Conservation (phyloP, 495 filamentous ascomycete species). For the Penicillium cinerascens region DNA sequence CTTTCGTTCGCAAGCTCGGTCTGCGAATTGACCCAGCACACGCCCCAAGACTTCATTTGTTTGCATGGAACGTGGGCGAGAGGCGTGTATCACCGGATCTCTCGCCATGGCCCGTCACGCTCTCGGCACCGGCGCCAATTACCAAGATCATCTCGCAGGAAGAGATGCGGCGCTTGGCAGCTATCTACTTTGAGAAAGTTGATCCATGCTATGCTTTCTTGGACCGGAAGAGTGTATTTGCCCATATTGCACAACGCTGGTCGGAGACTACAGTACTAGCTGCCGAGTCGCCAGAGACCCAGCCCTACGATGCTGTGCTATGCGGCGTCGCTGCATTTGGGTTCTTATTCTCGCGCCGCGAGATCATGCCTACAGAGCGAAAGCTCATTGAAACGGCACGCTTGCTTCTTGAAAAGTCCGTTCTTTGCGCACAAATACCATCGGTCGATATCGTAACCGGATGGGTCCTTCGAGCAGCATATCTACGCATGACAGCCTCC, state of each 20-base stretch:
- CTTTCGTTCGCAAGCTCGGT: slow-evolving; percentile 52
- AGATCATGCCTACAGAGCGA: slow-evolving; percentile 29
- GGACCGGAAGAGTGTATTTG: slow-evolving; percentile 33
- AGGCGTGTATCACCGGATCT: slow-evolving; percentile 25
- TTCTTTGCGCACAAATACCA: slow-evolving; percentile 26
- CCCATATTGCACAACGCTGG: slow-evolving; percentile 39
- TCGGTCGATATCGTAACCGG: slow-evolving; percentile 42
- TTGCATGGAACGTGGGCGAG: slow-evolving; percentile 54
- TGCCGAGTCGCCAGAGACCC: slow-evolving; percentile 10
- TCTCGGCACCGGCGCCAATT: slow-evolving; percentile 18
- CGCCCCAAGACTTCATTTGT: slow-evolving; percentile 52
- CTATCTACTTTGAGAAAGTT: slow-evolving; percentile 49
- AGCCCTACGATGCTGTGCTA: slow-evolving; percentile 42
- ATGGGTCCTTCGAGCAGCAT: slow-evolving; percentile 52
- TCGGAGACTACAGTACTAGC: slow-evolving; percentile 10
- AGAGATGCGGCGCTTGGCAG: slow-evolving; percentile 38
- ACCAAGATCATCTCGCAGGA: slow-evolving; percentile 38
- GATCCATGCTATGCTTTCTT: slow-evolving; percentile 51
- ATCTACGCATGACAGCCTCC: slow-evolving; percentile 49
- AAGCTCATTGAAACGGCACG: slow-evolving; percentile 42
- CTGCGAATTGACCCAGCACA: slow-evolving; percentile 47
- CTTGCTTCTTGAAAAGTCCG: slow-evolving; percentile 39
- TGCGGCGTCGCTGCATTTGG: slow-evolving; percentile 50
- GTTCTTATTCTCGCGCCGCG: slow-evolving; percentile 40
- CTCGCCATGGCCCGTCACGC: slow-evolving; percentile 4